A percentile compares a stretch with the other conserved stretches of the same genome.
Evolutionary conservation across 202 grass and related monocot species (phyloP).

Genomic region (Hordeum pubiflorum): DNA sequence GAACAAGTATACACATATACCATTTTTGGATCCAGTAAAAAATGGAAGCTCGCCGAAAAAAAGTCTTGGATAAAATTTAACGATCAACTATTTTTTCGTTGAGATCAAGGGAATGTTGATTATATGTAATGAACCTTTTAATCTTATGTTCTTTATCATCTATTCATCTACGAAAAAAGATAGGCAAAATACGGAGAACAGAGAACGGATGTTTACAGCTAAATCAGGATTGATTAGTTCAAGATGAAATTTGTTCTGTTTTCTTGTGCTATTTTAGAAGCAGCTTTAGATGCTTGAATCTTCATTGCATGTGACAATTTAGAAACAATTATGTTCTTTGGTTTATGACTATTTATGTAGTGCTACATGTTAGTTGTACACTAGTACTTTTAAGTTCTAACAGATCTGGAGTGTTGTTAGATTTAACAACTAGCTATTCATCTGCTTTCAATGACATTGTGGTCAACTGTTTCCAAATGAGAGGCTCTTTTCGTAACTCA

Average conservation of each 20-base stretch:
- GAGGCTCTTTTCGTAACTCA: not conserved
- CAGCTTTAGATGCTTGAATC: not conserved
- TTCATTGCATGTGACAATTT: not conserved
- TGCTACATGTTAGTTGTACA: conserved; percentile 6
- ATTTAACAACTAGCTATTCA: not conserved
- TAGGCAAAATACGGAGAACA: not conserved
- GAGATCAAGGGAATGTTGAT: not conserved
- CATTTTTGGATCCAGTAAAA: not conserved
- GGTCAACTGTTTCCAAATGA: not conserved
- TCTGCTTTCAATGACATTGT: not conserved
- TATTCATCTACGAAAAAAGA: conserved; percentile 13
- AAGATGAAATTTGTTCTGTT: not conserved
- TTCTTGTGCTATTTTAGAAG: not conserved
- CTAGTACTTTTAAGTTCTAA: not conserved
- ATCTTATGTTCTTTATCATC: not conserved
- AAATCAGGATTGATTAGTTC: not conserved
- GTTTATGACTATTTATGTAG: not conserved
- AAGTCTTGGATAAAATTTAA: not conserved
- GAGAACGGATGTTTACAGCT: not conserved
- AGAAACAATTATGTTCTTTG: not conserved
- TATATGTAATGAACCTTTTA: not conserved
- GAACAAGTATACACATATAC: not conserved
- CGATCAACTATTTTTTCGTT: not conserved
- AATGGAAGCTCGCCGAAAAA: not conserved
- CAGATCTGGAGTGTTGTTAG: not conserved